Evolutionary conservation across 345 rosid genomes (phyloP).

Genomic region (Erodium maritimum): DNA sequence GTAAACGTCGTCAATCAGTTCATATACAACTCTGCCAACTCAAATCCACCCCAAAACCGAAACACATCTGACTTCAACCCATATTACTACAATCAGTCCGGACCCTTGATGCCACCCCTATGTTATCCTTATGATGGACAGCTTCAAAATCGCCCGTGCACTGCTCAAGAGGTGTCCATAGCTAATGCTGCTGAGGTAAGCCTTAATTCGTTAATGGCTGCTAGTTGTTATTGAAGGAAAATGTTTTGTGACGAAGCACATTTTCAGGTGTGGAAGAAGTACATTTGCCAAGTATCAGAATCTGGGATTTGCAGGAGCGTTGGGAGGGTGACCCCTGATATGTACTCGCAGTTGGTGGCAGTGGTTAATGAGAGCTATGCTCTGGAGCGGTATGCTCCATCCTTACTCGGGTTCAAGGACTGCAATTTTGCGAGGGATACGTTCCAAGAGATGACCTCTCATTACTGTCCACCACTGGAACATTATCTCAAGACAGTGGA

Average conservation of each 20-base stretch:
- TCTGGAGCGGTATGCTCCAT: slow-evolving; percentile 74
- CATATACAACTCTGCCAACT: slow-evolving; percentile 61
- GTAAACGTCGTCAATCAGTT: slow-evolving; percentile 74
- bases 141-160: slow-evolving; percentile 52
- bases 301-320: slow-evolving; percentile 42
- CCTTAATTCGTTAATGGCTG: not conserved
- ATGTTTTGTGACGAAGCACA: no score
- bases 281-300: slow-evolving; percentile 40
- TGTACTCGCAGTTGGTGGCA: slow-evolving; percentile 45
- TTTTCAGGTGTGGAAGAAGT: no score
- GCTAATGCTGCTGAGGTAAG: slow-evolving; percentile 72
- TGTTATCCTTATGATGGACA: slow-evolving; percentile 65
- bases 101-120: slow-evolving; percentile 78
- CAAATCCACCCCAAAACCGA: slow-evolving; percentile 45
- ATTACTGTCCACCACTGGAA: slow-evolving; percentile 63
- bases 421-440: slow-evolving; percentile 80
- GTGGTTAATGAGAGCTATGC: slow-evolving; percentile 81
- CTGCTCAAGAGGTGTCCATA: slow-evolving; percentile 52
- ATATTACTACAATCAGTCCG: slow-evolving; percentile 68
- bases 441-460: slow-evolving; percentile 53
- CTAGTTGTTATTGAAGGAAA: not conserved
- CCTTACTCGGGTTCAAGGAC: slow-evolving; percentile 70
- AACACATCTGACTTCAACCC: slow-evolving; percentile 47
- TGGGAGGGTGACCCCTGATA: slow-evolving; percentile 77
- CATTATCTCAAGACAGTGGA: slow-evolving; percentile 57